Base-by-base conservation (phyloP, 306 rosid species). In the Gynostemma pentaphyllum region DNA sequence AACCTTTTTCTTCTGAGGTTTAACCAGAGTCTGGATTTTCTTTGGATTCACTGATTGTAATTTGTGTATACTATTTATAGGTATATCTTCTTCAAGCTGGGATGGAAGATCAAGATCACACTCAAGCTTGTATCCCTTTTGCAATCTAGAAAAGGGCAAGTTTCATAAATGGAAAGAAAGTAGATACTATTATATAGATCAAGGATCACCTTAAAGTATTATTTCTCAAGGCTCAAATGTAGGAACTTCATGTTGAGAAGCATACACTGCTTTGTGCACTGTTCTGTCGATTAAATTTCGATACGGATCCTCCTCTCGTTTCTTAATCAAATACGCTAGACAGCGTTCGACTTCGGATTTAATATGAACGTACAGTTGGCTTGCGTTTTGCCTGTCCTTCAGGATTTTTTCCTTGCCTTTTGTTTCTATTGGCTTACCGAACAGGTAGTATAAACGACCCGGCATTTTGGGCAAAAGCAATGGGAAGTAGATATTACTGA, bases 261-360 rank as follows among this genome's bases (percentile, higher is more conserved):
- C 72, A 72, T 77, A 26, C 1, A 79, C 9, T 21, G 83, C 76
- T 71, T 79, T 66, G 37, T 82, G 76, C 13, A 82, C 18, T 37
- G 82, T 82, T 75, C 97, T 79, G 56, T 83, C 81, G 3, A 84
- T 46, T n/a, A 94, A 1, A 70, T 52, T 94, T 83, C 99, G 78
- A 34, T 72, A 86, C 9, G 99, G 99, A 80, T 94, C 99, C 68
- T 94, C 84, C 81, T 82, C 78, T 46, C 99, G 68, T 83, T 88
- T 94, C 81, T 80, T 75, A 70, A 94, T 55, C 78, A 94, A 79
- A 81, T 86, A 88, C 36, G 75, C 79, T 29, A 88, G 16, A 37
- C 79, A 75, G 41, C 36, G 13, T 76, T 86, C 82, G 37, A 94
- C 88, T 66, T 86, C 77, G 12, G 97, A 88, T 76, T 94, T 85